A percentile compares a stretch with the other conserved stretches of the same genome.
Conservation (phyloP, 2,329 filamentous ascomycete genomes). For the Cadophora gregata region DNA sequence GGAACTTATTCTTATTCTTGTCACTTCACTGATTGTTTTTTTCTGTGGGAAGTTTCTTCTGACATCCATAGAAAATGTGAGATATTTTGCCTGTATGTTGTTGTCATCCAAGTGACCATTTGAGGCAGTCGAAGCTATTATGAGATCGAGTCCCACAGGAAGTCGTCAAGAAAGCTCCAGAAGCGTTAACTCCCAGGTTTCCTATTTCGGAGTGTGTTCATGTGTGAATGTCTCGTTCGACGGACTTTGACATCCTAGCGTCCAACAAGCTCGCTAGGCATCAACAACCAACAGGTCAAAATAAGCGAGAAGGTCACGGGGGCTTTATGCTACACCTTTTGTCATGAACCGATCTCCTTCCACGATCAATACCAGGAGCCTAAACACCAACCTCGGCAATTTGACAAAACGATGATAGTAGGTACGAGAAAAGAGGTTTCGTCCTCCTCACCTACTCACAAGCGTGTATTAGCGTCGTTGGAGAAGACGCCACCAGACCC, state of each 20-base stretch:
- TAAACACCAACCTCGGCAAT: background rate
- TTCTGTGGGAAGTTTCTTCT: no score
- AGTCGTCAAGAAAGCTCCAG: no score
- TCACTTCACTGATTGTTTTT: no score
- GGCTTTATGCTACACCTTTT: background rate
- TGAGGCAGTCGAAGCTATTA: no score
- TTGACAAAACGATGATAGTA: background rate
- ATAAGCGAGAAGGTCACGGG: background rate
- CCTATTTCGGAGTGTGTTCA: no score
- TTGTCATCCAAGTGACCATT: no score
- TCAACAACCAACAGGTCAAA: background rate
- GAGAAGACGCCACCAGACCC: background rate
- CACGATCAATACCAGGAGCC: background rate
- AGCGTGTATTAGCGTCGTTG: background rate
- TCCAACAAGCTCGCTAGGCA: background rate
- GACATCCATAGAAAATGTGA: no score
- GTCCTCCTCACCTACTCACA: background rate
- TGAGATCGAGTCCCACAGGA: no score
- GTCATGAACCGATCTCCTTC: background rate
- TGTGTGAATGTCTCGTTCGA: background rate
- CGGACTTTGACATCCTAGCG: background rate
- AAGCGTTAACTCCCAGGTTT: no score
- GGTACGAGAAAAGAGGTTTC: background rate
- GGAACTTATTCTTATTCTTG: no score
- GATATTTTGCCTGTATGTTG: no score